Percentiles rank a stretch among this genome's conserved stretches.
phyloP scores from a whole-genome alignment of 495 filamentous ascomycete genomes.

The Penicillium angulare region DNA sequence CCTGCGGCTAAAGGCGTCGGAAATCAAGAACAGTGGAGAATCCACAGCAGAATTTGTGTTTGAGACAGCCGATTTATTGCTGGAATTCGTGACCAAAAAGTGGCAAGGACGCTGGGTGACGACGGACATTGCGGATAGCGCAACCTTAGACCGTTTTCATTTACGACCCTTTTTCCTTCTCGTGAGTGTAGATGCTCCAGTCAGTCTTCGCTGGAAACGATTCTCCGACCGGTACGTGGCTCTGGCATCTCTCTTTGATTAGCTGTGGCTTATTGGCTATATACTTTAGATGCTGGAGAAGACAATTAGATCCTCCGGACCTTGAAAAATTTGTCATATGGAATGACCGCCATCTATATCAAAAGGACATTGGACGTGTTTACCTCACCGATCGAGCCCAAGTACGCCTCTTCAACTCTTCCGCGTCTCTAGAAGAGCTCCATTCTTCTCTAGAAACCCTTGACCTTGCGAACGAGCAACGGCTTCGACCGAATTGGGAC shows the following conservation, averaged over 20 bases:
- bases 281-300: conserved; percentile 38
- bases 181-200: conserved; percentile 85
- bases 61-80: conserved; percentile 55
- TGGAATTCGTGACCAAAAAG: conserved; percentile 80
- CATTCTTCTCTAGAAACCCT: conserved; percentile 65
- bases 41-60: conserved; percentile 47
- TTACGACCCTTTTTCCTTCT: conserved; percentile 90
- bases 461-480: conserved; percentile 71
- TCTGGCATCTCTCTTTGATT: neutral
- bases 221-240: conserved; percentile 53
- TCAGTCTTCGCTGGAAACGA: conserved; percentile 77
- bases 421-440: conserved; percentile 65
- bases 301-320: conserved; percentile 46
- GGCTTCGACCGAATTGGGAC: conserved; percentile 92
- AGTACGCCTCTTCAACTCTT: conserved; percentile 81
- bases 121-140: conserved; percentile 70
- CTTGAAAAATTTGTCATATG: conserved; percentile 75
- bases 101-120: conserved; percentile 85
- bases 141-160: conserved; percentile 66
- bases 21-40: conserved; percentile 18
- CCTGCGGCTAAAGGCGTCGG: conserved; percentile 30
- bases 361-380: conserved; percentile 60
- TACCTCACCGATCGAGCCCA: conserved; percentile 76
- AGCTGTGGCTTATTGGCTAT: conserved; percentile 5
- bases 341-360: conserved; percentile 77